These are phyloP conservation scores for Globisporangium emineosum DNA, from an alignment of 352 stramenopile species.

Conservation along the genomic window DNA sequence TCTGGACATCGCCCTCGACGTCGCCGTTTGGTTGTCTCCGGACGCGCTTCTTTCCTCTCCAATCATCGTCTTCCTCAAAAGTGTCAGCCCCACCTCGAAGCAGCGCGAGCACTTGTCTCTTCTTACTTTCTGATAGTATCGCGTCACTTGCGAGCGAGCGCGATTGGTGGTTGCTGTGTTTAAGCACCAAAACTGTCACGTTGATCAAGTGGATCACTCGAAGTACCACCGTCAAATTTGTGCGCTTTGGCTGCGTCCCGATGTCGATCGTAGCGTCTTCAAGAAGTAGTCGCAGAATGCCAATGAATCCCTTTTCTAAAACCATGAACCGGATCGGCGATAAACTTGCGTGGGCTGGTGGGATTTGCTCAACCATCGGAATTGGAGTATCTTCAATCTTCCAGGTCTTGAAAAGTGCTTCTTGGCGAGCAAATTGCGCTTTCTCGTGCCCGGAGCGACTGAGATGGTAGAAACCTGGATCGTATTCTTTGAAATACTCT, in stretches of 20 bases:
- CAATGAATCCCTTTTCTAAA: conserved; percentile 57
- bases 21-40: conserved; percentile 48
- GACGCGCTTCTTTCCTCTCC: conserved; percentile 63
- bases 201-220: conserved; percentile 70
- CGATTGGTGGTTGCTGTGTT: conserved; percentile 28
- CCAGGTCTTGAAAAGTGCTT: conserved; percentile 82
- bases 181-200: conserved; percentile 59
- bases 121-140: conserved; percentile 41
- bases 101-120: conserved; percentile 39
- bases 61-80: conserved; percentile 57
- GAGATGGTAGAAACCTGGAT: conserved; percentile 79
- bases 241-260: conserved; percentile 34
- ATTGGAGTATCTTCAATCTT: conserved; percentile 68
- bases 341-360: conserved; percentile 52
- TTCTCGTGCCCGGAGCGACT: conserved; percentile 75
- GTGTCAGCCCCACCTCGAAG: conserved; percentile 55
- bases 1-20: conserved; percentile 49
- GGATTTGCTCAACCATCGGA: conserved; percentile 58
- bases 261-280: conserved; percentile 44
- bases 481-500: conserved; percentile 75
- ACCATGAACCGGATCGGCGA: conserved; percentile 51
- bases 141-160: conserved; percentile 23
- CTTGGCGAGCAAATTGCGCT: conserved; percentile 70
- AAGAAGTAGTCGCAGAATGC: conserved; percentile 62
- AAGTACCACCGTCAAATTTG: conserved; percentile 65